Evolutionary conservation across 805 yeast species (phyloP).

Genomic region (Grigorovia yakushimaensis): DNA sequence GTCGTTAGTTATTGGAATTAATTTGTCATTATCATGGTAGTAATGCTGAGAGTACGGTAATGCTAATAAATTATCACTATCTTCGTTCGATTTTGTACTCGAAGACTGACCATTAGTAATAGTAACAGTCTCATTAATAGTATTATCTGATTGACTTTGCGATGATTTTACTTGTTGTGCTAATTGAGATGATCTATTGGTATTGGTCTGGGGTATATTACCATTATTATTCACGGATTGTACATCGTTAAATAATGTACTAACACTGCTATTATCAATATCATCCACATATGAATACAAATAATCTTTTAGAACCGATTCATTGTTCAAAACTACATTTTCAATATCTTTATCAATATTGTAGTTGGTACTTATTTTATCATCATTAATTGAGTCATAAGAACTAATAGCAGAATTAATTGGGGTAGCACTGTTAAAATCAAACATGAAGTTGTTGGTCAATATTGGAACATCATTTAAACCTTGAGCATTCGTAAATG

Average conservation of each 20-base stretch:
- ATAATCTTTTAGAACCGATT: background rate
- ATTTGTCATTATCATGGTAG: background rate
- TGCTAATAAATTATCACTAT: background rate
- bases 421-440: background rate
- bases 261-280: background rate
- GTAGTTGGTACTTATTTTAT: background rate
- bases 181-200: background rate
- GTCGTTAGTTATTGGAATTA: background rate
- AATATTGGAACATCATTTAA: constrained; percentile 15
- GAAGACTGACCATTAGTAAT: background rate
- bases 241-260: background rate
- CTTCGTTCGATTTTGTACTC: too few relatives aligned
- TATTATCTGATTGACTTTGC: background rate
- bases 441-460: background rate
- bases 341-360: background rate
- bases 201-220: too few relatives aligned
- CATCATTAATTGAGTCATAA: background rate
- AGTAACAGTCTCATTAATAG: background rate
- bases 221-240: background rate
- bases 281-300: background rate
- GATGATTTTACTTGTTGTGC: background rate
- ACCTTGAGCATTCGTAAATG: constrained; percentile 22
- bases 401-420: background rate
- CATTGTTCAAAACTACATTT: background rate
- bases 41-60: background rate